Percentiles rank a stretch among this genome's conserved stretches.
Evolutionary conservation across 1,284 basidiomycete species (phyloP).

Genomic region (Apiotrichum veenhuisii): DNA sequence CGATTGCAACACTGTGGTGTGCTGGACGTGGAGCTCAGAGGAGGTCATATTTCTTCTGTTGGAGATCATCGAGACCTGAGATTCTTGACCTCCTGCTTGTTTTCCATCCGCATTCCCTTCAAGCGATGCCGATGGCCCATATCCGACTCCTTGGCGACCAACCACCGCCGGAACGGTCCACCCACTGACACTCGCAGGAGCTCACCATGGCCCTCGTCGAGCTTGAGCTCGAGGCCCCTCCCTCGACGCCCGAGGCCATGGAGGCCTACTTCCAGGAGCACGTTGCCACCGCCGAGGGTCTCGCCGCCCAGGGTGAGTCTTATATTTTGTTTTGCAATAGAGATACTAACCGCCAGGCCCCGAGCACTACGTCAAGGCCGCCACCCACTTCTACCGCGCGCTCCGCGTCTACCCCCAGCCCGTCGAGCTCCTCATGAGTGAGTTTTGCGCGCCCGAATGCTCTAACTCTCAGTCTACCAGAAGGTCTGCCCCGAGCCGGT

Average conservation of each 20-base stretch:
- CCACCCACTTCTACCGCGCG: conserved; percentile 87
- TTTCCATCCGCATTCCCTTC: neutral
- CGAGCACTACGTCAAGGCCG: conserved; percentile 69
- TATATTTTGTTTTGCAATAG: neutral
- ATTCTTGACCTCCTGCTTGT: too few relatives aligned
- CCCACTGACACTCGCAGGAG: conserved; percentile 11
- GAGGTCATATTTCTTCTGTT: too few relatives aligned
- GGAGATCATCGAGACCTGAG: too few relatives aligned
- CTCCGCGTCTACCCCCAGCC: conserved; percentile 91
- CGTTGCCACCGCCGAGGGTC: conserved; percentile 79
- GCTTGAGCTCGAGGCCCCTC: conserved; percentile 53
- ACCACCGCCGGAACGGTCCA: too few relatives aligned
- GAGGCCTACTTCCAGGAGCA: conserved; percentile 89
- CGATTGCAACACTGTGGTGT: too few relatives aligned
- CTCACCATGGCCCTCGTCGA: conserved; percentile 23
- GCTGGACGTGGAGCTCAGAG: too few relatives aligned
- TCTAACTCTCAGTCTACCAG: conserved; percentile 62
- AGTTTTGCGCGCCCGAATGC: conserved; percentile 16
- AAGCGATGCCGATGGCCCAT: too few relatives aligned
- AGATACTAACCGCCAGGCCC: conserved; percentile 57
- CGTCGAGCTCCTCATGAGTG: conserved; percentile 76
- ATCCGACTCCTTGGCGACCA: too few relatives aligned
- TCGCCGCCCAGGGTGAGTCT: conserved; percentile 67
- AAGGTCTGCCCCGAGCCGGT: conserved; percentile 82
- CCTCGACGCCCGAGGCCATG: conserved; percentile 65